These are phyloP conservation scores for Ganoderma meredithae DNA, from an alignment of 1,284 basidiomycete species.

Conservation along the genomic window DNA sequence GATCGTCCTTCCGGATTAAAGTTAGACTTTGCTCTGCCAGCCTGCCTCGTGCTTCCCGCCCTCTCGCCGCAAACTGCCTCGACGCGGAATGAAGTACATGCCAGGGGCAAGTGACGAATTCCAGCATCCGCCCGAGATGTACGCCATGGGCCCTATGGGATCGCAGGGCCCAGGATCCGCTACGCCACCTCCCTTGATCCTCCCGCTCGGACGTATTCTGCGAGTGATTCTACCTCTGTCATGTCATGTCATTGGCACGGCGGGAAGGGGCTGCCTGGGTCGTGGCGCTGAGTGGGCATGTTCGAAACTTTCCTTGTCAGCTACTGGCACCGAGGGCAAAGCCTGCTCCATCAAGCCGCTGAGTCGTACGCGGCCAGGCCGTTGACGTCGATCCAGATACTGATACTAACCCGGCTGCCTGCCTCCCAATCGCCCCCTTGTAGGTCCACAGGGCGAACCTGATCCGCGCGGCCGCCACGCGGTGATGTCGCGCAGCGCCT, in stretches of 20 bases:
- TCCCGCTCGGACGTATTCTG: slow-evolving; percentile 7
- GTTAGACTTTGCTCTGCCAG: slow-evolving; percentile 20
- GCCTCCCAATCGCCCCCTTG: slow-evolving; percentile 26
- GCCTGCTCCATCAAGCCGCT: not conserved
- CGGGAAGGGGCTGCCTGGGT: slow-evolving; percentile 7
- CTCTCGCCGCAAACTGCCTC: not conserved
- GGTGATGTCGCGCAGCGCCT: slow-evolving; percentile 22
- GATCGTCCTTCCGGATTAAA: slow-evolving; percentile 14
- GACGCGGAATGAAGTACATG: not conserved
- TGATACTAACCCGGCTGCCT: not conserved
- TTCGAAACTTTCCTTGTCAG: slow-evolving; percentile 10
- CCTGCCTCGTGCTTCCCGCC: slow-evolving; percentile 10
- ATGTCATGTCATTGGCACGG: not conserved
- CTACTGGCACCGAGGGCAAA: not conserved
- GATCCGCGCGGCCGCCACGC: slow-evolving; percentile 31
- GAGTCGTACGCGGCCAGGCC: slow-evolving; percentile 7
- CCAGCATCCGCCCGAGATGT: not conserved
- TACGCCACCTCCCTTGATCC: slow-evolving; percentile 13
- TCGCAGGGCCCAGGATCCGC: not conserved
- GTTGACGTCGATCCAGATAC: slow-evolving; percentile 12
- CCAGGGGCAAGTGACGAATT: slow-evolving; percentile 6
- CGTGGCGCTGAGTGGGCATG: slow-evolving; percentile 18
- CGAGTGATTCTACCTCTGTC: not conserved
- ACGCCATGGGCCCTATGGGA: not conserved
- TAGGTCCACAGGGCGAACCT: slow-evolving; percentile 29